Base-by-base conservation (phyloP, 2,329 filamentous ascomycete genomes). In the Didymosphaeria variabile region DNA sequence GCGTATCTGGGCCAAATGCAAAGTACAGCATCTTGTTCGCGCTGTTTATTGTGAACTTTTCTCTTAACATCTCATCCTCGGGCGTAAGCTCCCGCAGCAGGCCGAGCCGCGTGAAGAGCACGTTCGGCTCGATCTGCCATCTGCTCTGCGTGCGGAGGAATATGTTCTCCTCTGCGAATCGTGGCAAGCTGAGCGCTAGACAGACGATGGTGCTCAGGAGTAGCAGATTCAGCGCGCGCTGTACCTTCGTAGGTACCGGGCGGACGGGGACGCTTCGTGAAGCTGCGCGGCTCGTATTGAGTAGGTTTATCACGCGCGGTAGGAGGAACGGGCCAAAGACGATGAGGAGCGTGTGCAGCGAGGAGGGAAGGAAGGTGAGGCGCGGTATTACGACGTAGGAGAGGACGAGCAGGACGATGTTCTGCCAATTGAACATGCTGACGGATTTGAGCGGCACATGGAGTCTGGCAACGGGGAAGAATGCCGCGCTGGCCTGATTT, bases 11-110 rank as follows among this genome's bases (percentile, higher is more conserved):
- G 2, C 95, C 95, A 79, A 88, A 96, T 61, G 91, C 88, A 55
- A 96, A 84, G 80, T 97, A 98, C 8, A 97, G 83, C 61, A 95
- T 85, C 57, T 92, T 86, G 51, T 90, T 90, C 67, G 92, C 88
- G 57, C 90, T 80, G 62, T 75, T 71, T 26, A 53, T 63, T 85
- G 60, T 60, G 73, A 98, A 89, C 69, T 89, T 89, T 29, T 82
- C 79, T 55, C 88, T 86, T 10, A 98, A 84, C 26, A 84, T 79
- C 54, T 87, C 82, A 79, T 98, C 94, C 13, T 76, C 61, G 0
- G 79, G 64, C 0, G 87, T 89, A 2, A 92, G 82, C 0, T 85
- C 81, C 0, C 90, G 86, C 1, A 90, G 73, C 1, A 84, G 77
- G 4, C 84, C 79, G 10, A 98, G 85, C 17, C 94, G 91, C 61